Percentiles rank a stretch among this genome's conserved stretches.
Evolutionary conservation across 2,329 filamentous ascomycete species (phyloP).

Genomic region (Aspergillus fructus): DNA sequence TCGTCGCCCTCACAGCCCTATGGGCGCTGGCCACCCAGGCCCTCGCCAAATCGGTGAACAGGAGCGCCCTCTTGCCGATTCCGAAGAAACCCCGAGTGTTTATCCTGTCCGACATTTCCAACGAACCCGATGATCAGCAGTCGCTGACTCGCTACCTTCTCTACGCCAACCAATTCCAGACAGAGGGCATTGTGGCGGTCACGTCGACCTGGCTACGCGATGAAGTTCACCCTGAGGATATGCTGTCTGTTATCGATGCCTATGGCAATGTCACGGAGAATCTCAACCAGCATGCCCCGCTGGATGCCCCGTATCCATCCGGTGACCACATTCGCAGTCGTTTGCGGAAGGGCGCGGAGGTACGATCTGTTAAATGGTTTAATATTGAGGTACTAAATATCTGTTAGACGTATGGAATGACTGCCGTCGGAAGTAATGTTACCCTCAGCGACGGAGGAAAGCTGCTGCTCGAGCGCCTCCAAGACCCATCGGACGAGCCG

Average conservation of each 20-base stretch:
- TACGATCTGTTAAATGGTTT: too few species aligned
- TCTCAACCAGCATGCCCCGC: constrained; percentile 50
- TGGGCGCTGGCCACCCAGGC: too few species aligned
- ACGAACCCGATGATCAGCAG: constrained; percentile 5
- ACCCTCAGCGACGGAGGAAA: constrained; percentile 44
- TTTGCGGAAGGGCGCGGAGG: constrained; percentile 34
- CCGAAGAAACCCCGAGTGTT: constrained; percentile 1
- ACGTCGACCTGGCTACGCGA: constrained; percentile 48
- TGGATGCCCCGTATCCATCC: constrained; percentile 43
- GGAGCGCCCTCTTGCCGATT: too few species aligned
- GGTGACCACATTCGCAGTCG: constrained; percentile 36
- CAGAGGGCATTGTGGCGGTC: constrained; percentile 46
- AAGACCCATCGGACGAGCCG: constrained; percentile 35
- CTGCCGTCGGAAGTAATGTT: constrained; percentile 29
- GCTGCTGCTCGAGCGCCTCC: constrained; percentile 43
- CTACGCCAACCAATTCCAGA: constrained; percentile 50
- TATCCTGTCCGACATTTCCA: constrained; percentile 2
- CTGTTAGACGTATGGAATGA: constrained; percentile 40
- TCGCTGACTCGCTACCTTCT: constrained; percentile 27
- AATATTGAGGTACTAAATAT: too few species aligned
- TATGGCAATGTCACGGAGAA: constrained; percentile 48
- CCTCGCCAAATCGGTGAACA: too few species aligned
- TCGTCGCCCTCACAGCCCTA: too few species aligned
- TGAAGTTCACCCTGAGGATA: constrained; percentile 42
- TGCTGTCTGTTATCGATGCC: constrained; percentile 45